A percentile compares a stretch with the other conserved stretches of the same genome.
phyloP scores from a whole-genome alignment of 164 flowering plant genomes.

The Macadamia integrifolia region DNA sequence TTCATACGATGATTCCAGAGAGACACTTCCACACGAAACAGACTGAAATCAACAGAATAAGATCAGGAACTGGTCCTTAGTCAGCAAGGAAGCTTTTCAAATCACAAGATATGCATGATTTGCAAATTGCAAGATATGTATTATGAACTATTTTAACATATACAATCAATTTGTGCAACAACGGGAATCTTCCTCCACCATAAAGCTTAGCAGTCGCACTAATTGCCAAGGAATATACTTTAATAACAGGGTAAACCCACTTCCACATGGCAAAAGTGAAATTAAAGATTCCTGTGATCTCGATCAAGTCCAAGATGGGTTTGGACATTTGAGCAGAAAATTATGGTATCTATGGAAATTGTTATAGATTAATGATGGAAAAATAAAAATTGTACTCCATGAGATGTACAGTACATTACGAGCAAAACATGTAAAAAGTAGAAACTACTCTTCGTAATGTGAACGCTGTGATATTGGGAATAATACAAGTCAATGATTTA shows the following conservation, averaged over 20 bases:
- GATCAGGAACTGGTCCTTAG: not conserved
- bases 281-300: not conserved
- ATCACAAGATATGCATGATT: not conserved
- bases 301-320: not conserved
- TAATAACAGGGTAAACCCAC: not conserved
- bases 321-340: not conserved
- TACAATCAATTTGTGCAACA: not conserved
- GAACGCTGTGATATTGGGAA: no score
- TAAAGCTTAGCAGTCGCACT: not conserved
- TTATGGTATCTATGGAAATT: not conserved
- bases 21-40: constrained; percentile 52
- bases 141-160: not conserved
- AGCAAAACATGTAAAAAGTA: no score
- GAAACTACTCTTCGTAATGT: no score
- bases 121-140: not conserved
- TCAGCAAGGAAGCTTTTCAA: not conserved
- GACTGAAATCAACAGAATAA: constrained; percentile 34
- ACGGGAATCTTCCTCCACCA: not conserved
- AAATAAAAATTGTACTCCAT: not conserved
- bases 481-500: no score
- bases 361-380: not conserved
- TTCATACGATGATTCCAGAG: constrained; percentile 66
- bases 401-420: not conserved
- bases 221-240: not conserved
- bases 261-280: not conserved